Evolutionary conservation across 768 basidiomycete genomes (phyloP).

Genomic region (Podaxis sp.): DNA sequence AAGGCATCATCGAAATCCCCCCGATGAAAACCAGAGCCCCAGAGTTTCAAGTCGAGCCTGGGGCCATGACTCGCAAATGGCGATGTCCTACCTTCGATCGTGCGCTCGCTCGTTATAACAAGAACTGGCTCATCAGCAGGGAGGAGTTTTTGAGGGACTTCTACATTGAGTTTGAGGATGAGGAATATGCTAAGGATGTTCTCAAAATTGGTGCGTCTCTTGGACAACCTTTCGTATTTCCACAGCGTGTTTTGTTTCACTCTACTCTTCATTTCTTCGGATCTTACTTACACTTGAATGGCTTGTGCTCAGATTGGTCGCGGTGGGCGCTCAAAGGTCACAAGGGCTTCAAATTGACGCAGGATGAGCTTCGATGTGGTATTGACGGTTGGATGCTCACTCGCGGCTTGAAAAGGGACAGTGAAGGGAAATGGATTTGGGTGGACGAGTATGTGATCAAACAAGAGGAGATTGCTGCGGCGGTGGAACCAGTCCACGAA

Average conservation of each 20-base stretch:
- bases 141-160: constrained; percentile 39
- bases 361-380: constrained; percentile 33
- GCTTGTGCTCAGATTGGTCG: constrained; percentile 32
- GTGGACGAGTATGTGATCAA: constrained; percentile 12
- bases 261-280: background rate
- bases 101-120: constrained; percentile 39
- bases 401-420: constrained; percentile 25
- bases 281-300: background rate
- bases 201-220: constrained; percentile 35
- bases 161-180: constrained; percentile 41
- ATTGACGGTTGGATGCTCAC: constrained; percentile 32
- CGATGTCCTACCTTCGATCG: constrained; percentile 42
- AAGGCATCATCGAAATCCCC: constrained; percentile 7
- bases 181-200: constrained; percentile 39
- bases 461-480: constrained; percentile 11
- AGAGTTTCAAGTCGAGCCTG: constrained; percentile 6
- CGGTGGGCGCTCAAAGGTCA: constrained; percentile 39
- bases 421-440: constrained; percentile 23
- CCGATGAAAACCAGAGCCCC: constrained; percentile 3
- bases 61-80: constrained; percentile 28
- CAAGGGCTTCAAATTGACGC: constrained; percentile 40
- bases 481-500: background rate
- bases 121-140: constrained; percentile 40
- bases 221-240: background rate
- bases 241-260: background rate